These are phyloP conservation scores for Coemansia sp. DNA, from an alignment of 192 early-diverging fungal genomes.

Conservation along the genomic window DNA sequence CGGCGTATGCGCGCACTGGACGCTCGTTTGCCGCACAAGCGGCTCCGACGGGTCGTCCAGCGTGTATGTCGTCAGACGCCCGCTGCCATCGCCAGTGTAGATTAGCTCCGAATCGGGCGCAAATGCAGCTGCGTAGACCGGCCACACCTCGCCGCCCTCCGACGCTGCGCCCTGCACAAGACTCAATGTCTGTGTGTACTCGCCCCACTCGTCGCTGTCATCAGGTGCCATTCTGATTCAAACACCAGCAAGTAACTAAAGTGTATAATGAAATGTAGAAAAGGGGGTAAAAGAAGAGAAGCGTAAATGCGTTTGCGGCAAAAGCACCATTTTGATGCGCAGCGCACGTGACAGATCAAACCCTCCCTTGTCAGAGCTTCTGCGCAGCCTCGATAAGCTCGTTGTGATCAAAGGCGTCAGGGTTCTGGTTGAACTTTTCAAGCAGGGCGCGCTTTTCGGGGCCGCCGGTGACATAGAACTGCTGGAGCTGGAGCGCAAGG, in stretches of 20 bases:
- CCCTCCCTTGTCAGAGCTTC: slow-evolving; percentile 48
- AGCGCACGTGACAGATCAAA: too few relatives aligned
- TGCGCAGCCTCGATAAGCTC: slow-evolving; percentile 58
- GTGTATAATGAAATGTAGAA: too few relatives aligned
- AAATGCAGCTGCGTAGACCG: slow-evolving; percentile 34
- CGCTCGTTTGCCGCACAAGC: slow-evolving; percentile 71
- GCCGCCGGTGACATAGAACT: slow-evolving; percentile 84
- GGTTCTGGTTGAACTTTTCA: slow-evolving; percentile 76
- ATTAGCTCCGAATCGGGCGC: slow-evolving; percentile 79
- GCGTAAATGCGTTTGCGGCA: too few relatives aligned
- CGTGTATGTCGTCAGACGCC: slow-evolving; percentile 68
- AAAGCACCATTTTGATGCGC: neutral
- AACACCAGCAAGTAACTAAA: too few relatives aligned
- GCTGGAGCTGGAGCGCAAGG: slow-evolving; percentile 76
- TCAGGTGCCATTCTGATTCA: neutral
- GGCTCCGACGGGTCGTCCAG: slow-evolving; percentile 34
- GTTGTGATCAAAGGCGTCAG: slow-evolving; percentile 72
- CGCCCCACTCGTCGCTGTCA: slow-evolving; percentile 18
- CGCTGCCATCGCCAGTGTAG: slow-evolving; percentile 83
- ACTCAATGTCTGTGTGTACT: slow-evolving; percentile 44
- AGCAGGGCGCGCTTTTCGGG: slow-evolving; percentile 64
- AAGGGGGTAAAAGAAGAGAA: neutral
- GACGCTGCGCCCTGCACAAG: neutral
- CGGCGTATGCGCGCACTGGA: slow-evolving; percentile 62
- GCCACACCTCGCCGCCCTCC: slow-evolving; percentile 21